phyloP scores from a whole-genome alignment of 306 rosid species.

The Carpinus viminea region DNA sequence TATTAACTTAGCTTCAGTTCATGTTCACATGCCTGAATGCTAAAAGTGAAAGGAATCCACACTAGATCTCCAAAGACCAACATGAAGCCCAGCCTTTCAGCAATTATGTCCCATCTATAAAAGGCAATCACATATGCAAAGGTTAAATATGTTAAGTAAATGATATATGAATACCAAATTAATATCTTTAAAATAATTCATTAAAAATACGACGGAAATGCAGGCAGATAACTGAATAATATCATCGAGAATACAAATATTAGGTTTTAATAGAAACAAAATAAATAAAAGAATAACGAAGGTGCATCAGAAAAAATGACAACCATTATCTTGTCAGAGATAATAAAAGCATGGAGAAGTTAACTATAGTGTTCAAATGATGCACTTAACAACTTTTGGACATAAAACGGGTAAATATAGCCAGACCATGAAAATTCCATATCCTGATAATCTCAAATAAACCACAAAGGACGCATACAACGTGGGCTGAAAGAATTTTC shows the following conservation, averaged over 20 bases:
- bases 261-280: not conserved
- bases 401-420: not conserved
- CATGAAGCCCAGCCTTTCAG: constrained; percentile 97
- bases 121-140: constrained; percentile 10
- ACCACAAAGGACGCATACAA: not conserved
- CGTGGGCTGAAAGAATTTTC: not conserved
- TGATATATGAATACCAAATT: not conserved
- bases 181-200: not conserved
- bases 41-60: constrained; percentile 96
- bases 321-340: not conserved
- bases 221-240: too few relatives aligned
- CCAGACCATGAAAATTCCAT: not conserved
- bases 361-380: not conserved
- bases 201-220: too few relatives aligned
- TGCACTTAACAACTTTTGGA: not conserved
- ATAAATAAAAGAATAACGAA: not conserved
- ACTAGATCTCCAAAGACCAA: constrained; percentile 96
- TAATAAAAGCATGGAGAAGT: not conserved
- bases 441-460: not conserved
- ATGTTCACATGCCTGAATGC: constrained; percentile 67
- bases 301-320: not conserved
- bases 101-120: constrained; percentile 95
- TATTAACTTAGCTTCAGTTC: constrained; percentile 14
- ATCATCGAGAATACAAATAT: too few relatives aligned
- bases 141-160: not conserved